Conservation (phyloP, 768 basidiomycete species). For the Cystofilobasidium capitatum region DNA sequence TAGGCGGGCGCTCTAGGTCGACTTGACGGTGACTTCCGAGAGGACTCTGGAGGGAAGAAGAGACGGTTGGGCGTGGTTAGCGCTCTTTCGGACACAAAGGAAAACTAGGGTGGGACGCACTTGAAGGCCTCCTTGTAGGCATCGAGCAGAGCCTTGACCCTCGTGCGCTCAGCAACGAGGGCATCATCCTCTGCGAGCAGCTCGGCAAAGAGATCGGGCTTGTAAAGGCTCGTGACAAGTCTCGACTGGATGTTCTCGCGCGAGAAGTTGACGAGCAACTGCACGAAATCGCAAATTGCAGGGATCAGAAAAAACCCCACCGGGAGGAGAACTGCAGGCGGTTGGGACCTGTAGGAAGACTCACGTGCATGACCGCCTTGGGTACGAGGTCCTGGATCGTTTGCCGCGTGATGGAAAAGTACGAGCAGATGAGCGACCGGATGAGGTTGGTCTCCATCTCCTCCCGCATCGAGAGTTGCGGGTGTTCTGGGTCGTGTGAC, state of each 20-base stretch:
- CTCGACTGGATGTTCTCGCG: constrained; percentile 94
- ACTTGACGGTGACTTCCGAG: constrained; percentile 39
- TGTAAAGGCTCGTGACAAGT: constrained; percentile 86
- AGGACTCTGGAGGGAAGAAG: constrained; percentile 31
- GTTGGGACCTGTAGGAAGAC: neutral
- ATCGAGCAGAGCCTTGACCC: constrained; percentile 87
- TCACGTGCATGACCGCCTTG: constrained; percentile 90
- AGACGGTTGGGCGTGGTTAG: neutral
- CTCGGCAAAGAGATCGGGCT: constrained; percentile 82
- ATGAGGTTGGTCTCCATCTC: constrained; percentile 96
- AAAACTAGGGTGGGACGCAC: constrained; percentile 21
- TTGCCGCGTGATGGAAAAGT: constrained; percentile 92
- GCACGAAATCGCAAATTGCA: constrained; percentile 1
- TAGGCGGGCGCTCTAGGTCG: constrained; percentile 17
- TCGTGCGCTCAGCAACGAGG: constrained; percentile 79
- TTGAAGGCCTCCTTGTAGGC: constrained; percentile 68
- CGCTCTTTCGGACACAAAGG: neutral
- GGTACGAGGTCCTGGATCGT: constrained; percentile 94
- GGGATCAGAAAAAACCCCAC: neutral
- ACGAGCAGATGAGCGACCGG: constrained; percentile 84
- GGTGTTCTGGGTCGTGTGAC: constrained; percentile 45
- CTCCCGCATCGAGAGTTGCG: constrained; percentile 65
- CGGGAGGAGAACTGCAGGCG: neutral
- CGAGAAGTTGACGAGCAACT: constrained; percentile 86
- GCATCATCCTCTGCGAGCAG: constrained; percentile 92